Conservation (phyloP, 2,329 filamentous ascomycete species). For the Seiridium unicorne region DNA sequence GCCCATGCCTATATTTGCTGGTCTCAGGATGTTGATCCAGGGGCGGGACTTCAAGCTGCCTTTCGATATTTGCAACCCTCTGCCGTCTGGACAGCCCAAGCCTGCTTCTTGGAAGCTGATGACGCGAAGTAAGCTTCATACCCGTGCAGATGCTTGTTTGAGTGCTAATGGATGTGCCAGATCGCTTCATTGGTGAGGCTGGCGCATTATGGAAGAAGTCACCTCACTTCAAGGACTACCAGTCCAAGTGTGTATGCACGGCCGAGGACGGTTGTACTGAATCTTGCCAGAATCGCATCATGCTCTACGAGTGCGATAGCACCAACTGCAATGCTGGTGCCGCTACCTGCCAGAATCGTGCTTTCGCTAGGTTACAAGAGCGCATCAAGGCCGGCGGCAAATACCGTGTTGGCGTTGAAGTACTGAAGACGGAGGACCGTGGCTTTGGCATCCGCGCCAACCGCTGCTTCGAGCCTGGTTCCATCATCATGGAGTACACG, state of each 20-base stretch:
- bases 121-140: slow-evolving; percentile 71
- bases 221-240: slow-evolving; percentile 70
- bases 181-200: slow-evolving; percentile 87
- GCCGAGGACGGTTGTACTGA: slow-evolving; percentile 81
- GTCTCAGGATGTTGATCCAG: slow-evolving; percentile 66
- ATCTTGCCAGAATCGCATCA: slow-evolving; percentile 89
- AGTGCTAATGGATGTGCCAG: slow-evolving; percentile 41
- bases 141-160: neutral
- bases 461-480: slow-evolving; percentile 79
- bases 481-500: slow-evolving; percentile 98
- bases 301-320: slow-evolving; percentile 95
- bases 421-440: slow-evolving; percentile 84
- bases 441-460: slow-evolving; percentile 92
- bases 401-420: slow-evolving; percentile 91
- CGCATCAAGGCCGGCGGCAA: slow-evolving; percentile 77
- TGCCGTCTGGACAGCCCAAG: slow-evolving; percentile 83
- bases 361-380: slow-evolving; percentile 76
- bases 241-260: slow-evolving; percentile 75
- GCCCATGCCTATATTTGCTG: slow-evolving; percentile 77
- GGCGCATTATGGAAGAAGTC: slow-evolving; percentile 77
- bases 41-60: slow-evolving; percentile 86
- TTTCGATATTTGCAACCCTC: slow-evolving; percentile 84
- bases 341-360: slow-evolving; percentile 78
- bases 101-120: slow-evolving; percentile 91
- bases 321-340: slow-evolving; percentile 80